Base-by-base conservation (phyloP, 106 monocot species). In the Dendrobium chrysotoxum region DNA sequence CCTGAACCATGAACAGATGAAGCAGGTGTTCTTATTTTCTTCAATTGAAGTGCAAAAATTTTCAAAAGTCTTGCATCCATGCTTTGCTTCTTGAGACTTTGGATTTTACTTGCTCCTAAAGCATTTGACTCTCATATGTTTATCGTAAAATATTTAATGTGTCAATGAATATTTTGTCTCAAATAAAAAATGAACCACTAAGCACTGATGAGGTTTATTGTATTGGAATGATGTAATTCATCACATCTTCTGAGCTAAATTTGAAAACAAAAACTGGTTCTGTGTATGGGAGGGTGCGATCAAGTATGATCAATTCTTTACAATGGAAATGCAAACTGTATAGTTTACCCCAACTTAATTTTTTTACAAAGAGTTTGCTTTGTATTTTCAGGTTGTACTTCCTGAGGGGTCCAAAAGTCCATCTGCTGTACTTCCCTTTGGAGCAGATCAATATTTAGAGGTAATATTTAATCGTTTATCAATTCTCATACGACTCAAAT, bases 391-490 rank as follows among this genome's bases (percentile, higher is more conserved):
- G 95, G 92, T 95, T n/a, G 81, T 90, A 72, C 90, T 95, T 57
- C 92, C 95, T n/a, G 95, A 95, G 78, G 95, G 95, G 75, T 90
- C 95, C 18, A 95, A 86, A 82, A 83, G 82, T 28, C 86, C 92
- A 47, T 83, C 78, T 47, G 84, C 81, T 54, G 28, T 58, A 57
- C 83, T 92, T 79, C 87, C 87, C 78, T 95, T 95, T 84, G 53
- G 82, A 38, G 87, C 82, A 28, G 82, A 92, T 58, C 79, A 92
- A 79, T 82, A 83, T 67, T 84, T 88, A 78, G 90, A 95, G 92
- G 95, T 95, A 84, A 79, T 80, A 79, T 1, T 76, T 68, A 31
- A 78, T 54, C n/a, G 45, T 71, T 82, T 70, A 13, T 35, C 35
- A 4, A 12, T 70, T 31, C 2, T 70, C 35, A 70, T 15, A 31